Evolutionary conservation across 2,329 filamentous ascomycete genomes (phyloP), one percentile per base, ranked within the genome.

Genomic region (Graphilbum sp.): DNA sequence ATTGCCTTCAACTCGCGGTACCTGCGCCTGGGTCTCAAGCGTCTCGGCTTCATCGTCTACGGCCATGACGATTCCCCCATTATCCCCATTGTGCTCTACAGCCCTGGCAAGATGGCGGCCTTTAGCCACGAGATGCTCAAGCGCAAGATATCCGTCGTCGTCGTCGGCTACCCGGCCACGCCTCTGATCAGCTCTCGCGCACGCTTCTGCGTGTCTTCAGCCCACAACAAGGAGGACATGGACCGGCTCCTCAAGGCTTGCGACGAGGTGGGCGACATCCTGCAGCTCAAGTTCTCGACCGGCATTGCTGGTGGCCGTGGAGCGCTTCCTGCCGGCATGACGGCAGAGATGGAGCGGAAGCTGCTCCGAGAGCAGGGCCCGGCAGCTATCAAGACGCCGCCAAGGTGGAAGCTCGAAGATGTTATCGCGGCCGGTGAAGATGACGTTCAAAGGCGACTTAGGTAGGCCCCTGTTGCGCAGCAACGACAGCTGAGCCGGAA

Each of bases 101-200:
- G 96, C 61, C 90, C 90, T n/a, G 90, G 84, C 51, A 98, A 98
- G 64, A 95, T 98, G 69, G 83, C 88, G 5, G 88, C 90, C 42
- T 98, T 98, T 60, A 95, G 86, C 36, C 90, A 94, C 55, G 90
- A 96, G 59, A 96, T 98, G 90, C 73, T 96, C 43, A 84, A 83
- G 62, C 84, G 90, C 53, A 96, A 95, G 60, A 96, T 98, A 49
- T 90, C 88, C 0, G 84, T 96, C 37, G 90, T 98, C 30, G 84
- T 98, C 34, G 90, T 98, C 44, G 90, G 88, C 37, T 98, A 98
- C 55, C 90, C 90, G 6, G 90, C 88, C 9, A 98, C 90, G 2
- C 90, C 90, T 1, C 72, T 98, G 34, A 92, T 96, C 49, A 92
- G 83, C 44, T 95, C 88, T 17, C 81, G 90, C 46, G 90, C 85